Percentiles rank a stretch among this genome's conserved stretches.
These are phyloP conservation scores for Trapa incisa DNA, from an alignment of 345 rosid species.

Conservation along the genomic window DNA sequence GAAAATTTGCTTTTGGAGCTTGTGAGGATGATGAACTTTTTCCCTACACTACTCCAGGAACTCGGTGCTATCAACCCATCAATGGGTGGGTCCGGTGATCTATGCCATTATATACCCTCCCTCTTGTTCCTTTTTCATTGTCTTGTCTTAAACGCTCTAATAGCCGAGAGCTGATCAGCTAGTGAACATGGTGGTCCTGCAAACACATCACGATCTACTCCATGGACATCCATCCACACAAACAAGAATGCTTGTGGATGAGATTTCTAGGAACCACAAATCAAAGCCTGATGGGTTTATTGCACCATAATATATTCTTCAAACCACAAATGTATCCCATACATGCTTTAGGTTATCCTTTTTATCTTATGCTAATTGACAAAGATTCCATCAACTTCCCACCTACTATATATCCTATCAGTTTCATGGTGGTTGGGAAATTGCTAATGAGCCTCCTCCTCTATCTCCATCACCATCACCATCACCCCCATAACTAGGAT, in stretches of 20 bases:
- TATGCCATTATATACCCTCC: not conserved
- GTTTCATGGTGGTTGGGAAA: slow-evolving; percentile 1
- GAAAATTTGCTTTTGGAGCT: not conserved
- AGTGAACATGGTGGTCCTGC: not conserved
- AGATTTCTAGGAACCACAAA: not conserved
- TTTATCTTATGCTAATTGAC: too few species aligned
- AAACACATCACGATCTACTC: not conserved
- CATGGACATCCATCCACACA: not conserved
- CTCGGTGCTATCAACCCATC: not conserved
- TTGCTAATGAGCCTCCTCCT: not conserved
- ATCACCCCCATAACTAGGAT: too few species aligned
- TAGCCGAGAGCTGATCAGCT: not conserved
- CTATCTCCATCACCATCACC: not conserved
- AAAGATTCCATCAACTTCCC: too few species aligned
- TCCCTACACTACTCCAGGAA: not conserved
- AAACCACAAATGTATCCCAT: too few species aligned
- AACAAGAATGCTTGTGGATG: not conserved
- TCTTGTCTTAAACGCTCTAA: not conserved
- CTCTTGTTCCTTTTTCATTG: not conserved
- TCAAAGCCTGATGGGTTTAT: too few species aligned
- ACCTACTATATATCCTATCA: not conserved
- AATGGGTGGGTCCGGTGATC: not conserved
- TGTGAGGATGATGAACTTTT: not conserved
- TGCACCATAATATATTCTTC: too few species aligned
- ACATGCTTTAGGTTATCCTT: too few species aligned